Conservation (phyloP, 306 rosid species). For the Sindora glabra region DNA sequence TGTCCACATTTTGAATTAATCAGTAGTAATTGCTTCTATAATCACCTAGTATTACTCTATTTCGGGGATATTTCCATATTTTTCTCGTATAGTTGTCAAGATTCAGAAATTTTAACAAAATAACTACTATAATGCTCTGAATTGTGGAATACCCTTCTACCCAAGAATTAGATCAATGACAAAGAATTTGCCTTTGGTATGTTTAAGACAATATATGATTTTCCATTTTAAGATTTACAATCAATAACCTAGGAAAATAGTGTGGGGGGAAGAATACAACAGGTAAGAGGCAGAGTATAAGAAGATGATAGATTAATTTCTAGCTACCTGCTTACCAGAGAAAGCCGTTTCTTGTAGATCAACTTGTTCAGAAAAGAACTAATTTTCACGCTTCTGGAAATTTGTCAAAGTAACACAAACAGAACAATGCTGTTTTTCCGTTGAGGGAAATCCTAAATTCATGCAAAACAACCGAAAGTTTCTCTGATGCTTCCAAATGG, state of each 20-base stretch:
- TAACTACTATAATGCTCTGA: too few species aligned
- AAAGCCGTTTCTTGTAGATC: neutral
- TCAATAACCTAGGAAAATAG: neutral
- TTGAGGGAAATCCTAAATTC: neutral
- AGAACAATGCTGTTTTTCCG: neutral
- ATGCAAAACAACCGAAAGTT: neutral
- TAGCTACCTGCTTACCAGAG: neutral
- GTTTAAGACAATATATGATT: too few species aligned
- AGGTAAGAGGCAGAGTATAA: neutral
- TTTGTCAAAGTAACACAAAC: neutral
- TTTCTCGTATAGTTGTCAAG: neutral
- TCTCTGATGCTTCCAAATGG: conserved; percentile 4
- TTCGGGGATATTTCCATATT: neutral
- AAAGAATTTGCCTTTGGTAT: too few species aligned
- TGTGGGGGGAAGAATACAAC: too few species aligned
- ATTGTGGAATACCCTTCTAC: too few species aligned
- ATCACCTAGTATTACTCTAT: neutral
- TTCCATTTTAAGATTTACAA: too few species aligned
- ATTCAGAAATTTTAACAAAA: neutral
- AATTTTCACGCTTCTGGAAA: neutral
- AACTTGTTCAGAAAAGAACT: neutral
- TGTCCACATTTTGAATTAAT: neutral
- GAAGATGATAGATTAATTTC: too few species aligned
- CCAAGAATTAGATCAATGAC: too few species aligned
- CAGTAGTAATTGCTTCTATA: neutral